A percentile compares a stretch with the other conserved stretches of the same genome.
These are phyloP conservation scores for Linum usitatissimum DNA, from an alignment of 345 rosid genomes.

Conservation along the genomic window DNA sequence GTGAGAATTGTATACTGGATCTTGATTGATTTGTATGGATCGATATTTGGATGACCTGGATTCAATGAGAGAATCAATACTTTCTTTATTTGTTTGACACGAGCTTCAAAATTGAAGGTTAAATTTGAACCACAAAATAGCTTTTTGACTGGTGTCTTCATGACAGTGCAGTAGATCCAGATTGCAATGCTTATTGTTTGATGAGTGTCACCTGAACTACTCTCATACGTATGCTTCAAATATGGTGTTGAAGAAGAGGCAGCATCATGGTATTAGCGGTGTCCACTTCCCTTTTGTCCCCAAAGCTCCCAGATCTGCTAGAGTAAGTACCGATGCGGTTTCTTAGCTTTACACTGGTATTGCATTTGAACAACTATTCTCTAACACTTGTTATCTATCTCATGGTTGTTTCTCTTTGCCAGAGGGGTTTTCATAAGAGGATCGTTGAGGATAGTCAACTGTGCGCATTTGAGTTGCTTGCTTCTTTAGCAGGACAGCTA, in stretches of 20 bases:
- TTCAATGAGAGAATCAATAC: background rate
- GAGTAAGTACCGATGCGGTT: slow-evolving; percentile 34
- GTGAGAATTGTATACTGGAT: background rate
- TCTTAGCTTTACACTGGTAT: slow-evolving; percentile 6
- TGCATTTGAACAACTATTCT: background rate
- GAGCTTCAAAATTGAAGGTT: background rate
- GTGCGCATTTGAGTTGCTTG: slow-evolving; percentile 77
- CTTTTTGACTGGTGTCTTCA: slow-evolving; percentile 11
- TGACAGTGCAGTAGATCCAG: slow-evolving; percentile 24
- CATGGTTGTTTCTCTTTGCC: slow-evolving; percentile 20
- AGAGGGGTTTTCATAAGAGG: slow-evolving; percentile 40
- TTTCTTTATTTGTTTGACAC: slow-evolving; percentile 1
- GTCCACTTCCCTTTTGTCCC: slow-evolving; percentile 56
- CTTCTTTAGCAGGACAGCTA: slow-evolving; percentile 78
- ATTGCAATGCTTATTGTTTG: slow-evolving; percentile 15
- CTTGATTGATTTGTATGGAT: background rate
- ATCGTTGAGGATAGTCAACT: slow-evolving; percentile 33
- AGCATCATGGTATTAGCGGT: slow-evolving; percentile 40
- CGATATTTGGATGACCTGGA: background rate
- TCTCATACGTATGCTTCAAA: slow-evolving; percentile 34
- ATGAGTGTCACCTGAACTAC: slow-evolving; percentile 17
- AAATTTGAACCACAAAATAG: slow-evolving; percentile 1
- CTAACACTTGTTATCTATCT: slow-evolving; percentile 14
- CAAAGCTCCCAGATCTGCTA: slow-evolving; percentile 56
- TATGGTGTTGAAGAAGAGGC: slow-evolving; percentile 74